Conservation (phyloP, 1,284 basidiomycete species). For the Moniliella sp. region DNA sequence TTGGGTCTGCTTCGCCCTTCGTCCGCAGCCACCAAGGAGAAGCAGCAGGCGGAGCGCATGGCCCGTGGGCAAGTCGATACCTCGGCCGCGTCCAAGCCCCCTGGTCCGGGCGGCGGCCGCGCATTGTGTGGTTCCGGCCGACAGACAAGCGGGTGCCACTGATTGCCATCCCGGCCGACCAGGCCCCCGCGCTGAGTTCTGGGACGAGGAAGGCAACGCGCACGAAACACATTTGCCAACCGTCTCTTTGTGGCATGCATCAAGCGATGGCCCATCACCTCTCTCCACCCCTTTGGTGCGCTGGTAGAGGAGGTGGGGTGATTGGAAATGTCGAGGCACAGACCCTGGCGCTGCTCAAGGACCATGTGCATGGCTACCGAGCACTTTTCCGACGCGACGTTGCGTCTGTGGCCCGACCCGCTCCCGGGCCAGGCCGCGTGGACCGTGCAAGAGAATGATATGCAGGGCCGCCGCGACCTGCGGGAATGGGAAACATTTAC, state of each 20-base stretch:
- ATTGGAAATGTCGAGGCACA: constrained; percentile 95
- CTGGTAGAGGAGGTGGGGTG: constrained; percentile 88
- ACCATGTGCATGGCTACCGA: constrained; percentile 49
- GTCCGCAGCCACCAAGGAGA: constrained; percentile 94
- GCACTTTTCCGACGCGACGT: constrained; percentile 30
- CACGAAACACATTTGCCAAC: constrained; percentile 53
- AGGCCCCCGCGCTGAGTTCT: constrained; percentile 86
- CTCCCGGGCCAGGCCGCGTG: constrained; percentile 80
- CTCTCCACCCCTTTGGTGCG: constrained; percentile 92
- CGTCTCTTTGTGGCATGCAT: constrained; percentile 91
- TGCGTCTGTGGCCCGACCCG: constrained; percentile 88
- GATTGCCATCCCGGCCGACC: constrained; percentile 88
- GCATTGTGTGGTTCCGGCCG: constrained; percentile 99
- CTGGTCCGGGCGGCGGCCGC: constrained; percentile 45
- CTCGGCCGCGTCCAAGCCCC: not conserved
- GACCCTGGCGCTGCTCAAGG: constrained; percentile 84
- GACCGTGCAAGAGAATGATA: constrained; percentile 77
- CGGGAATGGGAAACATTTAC: constrained; percentile 68
- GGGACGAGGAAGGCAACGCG: constrained; percentile 61
- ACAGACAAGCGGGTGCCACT: constrained; percentile 96
- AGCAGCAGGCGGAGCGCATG: constrained; percentile 88
- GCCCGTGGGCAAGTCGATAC: constrained; percentile 46
- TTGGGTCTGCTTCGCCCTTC: constrained; percentile 83
- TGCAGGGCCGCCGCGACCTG: constrained; percentile 64
- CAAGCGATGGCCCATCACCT: constrained; percentile 68